A percentile compares a stretch with the other conserved stretches of the same genome.
These are phyloP conservation scores for Pseudogymnoascus destructans DNA, from an alignment of 2,329 filamentous ascomycete species.

Conservation along the genomic window DNA sequence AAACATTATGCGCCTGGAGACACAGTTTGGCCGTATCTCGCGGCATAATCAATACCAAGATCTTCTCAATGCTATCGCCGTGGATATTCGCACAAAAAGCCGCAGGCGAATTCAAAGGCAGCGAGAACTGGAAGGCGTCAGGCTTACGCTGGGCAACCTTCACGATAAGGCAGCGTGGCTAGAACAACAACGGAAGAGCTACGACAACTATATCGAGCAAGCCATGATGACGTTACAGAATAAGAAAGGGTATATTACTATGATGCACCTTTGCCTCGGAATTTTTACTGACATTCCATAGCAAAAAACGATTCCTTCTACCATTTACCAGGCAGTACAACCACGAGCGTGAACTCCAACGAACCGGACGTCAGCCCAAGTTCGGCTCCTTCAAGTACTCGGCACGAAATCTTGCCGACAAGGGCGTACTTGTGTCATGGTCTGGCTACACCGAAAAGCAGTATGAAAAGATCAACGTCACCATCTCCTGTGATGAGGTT, in stretches of 20 bases:
- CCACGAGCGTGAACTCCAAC: conserved; percentile 89
- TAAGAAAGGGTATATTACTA: conserved; percentile 63
- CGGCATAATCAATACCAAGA: conserved; percentile 89
- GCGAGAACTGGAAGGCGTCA: conserved; percentile 75
- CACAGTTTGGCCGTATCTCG: conserved; percentile 68
- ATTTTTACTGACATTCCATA: conserved; percentile 22
- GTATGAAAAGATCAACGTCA: conserved; percentile 87
- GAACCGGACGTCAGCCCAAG: conserved; percentile 83
- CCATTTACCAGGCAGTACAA: conserved; percentile 99
- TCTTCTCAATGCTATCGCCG: conserved; percentile 89
- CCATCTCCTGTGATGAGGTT: conserved; percentile 86
- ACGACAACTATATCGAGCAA: conserved; percentile 98
- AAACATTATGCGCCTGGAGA: conserved; percentile 79
- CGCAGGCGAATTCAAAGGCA: conserved; percentile 82
- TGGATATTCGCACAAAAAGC: conserved; percentile 96
- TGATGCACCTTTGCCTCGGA: neutral
- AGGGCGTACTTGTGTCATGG: conserved; percentile 91
- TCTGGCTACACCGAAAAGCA: conserved; percentile 67
- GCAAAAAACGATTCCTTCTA: conserved; percentile 83
- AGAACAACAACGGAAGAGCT: conserved; percentile 89
- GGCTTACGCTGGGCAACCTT: conserved; percentile 59
- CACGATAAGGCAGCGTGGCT: conserved; percentile 83
- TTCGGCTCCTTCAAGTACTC: conserved; percentile 98
- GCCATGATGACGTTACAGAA: conserved; percentile 95
- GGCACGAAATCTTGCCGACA: conserved; percentile 75